A percentile compares a stretch with the other conserved stretches of the same genome.
Evolutionary conservation across 768 basidiomycete genomes (phyloP).

Genomic region (Termitomyces sp.): DNA sequence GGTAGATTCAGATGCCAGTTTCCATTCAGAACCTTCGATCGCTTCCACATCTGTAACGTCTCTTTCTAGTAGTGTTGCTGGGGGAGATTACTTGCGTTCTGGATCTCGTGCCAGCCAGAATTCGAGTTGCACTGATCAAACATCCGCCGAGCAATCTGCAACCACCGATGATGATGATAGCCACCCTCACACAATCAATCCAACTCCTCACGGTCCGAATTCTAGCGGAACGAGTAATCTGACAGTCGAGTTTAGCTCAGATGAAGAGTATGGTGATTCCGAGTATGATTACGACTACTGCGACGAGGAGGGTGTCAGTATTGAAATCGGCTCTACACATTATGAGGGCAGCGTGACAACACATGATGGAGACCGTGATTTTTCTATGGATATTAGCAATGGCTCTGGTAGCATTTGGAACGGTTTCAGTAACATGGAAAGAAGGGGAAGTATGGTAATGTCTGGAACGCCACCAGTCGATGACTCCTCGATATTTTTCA

Average conservation of each 20-base stretch:
- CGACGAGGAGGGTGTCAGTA: conserved; percentile 30
- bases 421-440: conserved; percentile 13
- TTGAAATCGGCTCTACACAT: conserved; percentile 32
- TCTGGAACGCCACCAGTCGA: conserved; percentile 26
- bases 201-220: conserved; percentile 18
- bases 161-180: conserved; percentile 33
- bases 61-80: conserved; percentile 23
- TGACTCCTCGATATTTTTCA: conserved; percentile 13
- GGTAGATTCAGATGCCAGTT: conserved; percentile 33
- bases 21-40: conserved; percentile 40
- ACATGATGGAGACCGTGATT: conserved; percentile 17
- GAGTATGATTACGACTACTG: conserved; percentile 28
- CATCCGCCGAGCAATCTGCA: conserved; percentile 29
- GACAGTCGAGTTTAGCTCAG: conserved; percentile 37
- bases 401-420: conserved; percentile 20
- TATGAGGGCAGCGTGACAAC: conserved; percentile 25
- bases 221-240: conserved; percentile 22
- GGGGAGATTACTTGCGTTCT: conserved; percentile 24
- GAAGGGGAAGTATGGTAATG: conserved; percentile 55
- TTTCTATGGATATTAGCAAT: conserved; percentile 17
- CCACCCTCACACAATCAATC: conserved; percentile 15
- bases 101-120: conserved; percentile 21
- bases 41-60: conserved; percentile 41
- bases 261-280: conserved; percentile 39
- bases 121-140: conserved; percentile 27